A percentile compares a stretch with the other conserved stretches of the same genome.
These are phyloP conservation scores for Candida chilensis DNA, from an alignment of 805 yeast species.

Conservation along the genomic window DNA sequence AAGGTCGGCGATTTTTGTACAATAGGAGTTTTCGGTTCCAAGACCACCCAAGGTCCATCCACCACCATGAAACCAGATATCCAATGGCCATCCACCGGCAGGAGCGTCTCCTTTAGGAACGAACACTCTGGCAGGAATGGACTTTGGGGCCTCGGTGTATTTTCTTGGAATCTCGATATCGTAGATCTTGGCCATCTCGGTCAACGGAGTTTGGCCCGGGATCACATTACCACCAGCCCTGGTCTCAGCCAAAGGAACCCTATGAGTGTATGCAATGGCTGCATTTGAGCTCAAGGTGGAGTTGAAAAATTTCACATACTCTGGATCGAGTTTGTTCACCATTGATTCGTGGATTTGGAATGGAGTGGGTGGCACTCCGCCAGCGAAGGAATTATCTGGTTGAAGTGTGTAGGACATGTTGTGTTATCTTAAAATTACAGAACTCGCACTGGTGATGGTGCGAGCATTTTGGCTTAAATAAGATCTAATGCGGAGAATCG, in stretches of 20 bases:
- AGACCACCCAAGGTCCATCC: constrained; percentile 34
- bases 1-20: constrained; percentile 26
- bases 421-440: no score
- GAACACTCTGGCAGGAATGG: constrained; percentile 23
- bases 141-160: constrained; percentile 10
- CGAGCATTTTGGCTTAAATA: no score
- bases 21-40: constrained; percentile 28
- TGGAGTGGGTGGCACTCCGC: no score
- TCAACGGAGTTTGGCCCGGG: constrained; percentile 27
- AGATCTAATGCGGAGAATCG: no score
- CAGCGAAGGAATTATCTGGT: no score
- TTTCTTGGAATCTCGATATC: constrained; percentile 23
- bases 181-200: constrained; percentile 12
- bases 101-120: constrained; percentile 25
- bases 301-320: constrained; percentile 24
- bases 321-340: constrained; percentile 20
- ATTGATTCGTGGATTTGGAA: constrained; percentile 17
- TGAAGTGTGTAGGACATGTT: no score
- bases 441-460: no score
- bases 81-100: constrained; percentile 23
- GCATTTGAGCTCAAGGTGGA: constrained; percentile 12
- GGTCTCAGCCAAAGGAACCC: constrained; percentile 17
- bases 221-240: constrained; percentile 26
- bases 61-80: constrained; percentile 34
- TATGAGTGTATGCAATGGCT: constrained; percentile 21